Base-by-base conservation (phyloP, 1,139 yeast genomes). In the Petasospora fabianii region DNA sequence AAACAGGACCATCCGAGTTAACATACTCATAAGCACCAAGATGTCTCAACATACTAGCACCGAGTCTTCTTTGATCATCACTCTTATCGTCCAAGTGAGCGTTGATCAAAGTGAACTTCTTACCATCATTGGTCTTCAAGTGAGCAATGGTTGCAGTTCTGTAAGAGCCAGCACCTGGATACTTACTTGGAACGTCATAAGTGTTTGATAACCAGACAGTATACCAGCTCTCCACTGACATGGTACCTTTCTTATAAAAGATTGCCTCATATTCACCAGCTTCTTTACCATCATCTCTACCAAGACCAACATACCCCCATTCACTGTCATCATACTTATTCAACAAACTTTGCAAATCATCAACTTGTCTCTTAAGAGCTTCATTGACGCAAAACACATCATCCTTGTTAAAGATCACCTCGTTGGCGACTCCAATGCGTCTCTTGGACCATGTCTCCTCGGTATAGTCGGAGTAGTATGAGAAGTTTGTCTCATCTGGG, bases 211-310 rank as follows among this genome's bases (percentile, higher is more conserved):
- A 54, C 76, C 77, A 72, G 41, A 61, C 59, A n/a, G 72, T 68
- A 15, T 65, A 61, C 39, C 61, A 59, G 22, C 61, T 56, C 9
- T 64, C 30, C 18, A 70, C 41, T 15, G 51, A 39, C 60, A 71
- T 61, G 19, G 56, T 61, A 2, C 51, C 41, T 5, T 59, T 54
- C 36, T 65, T 60, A 48, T 62, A 71, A 30, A 68, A 59, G 16
- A 73, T 61, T 1, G 77, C 76, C 30, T 73, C 64, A 44, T 60
- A 70, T 44, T 73, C 78, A 6, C 77, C 77, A 5, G 54, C 49
- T 6, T 55, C 54, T 11, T 52, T 49, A 5, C 77, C 77, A 53
- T 73, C 76, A 36, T 69, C 71, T 51, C 77, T 57, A 2, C 77
- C 77, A n/a, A 65, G 68, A 2, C 75, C 75, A 41, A 65, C 67